These are phyloP conservation scores for Cyberlindnera misumaiensis DNA, from an alignment of 805 yeast species.

Conservation along the genomic window DNA sequence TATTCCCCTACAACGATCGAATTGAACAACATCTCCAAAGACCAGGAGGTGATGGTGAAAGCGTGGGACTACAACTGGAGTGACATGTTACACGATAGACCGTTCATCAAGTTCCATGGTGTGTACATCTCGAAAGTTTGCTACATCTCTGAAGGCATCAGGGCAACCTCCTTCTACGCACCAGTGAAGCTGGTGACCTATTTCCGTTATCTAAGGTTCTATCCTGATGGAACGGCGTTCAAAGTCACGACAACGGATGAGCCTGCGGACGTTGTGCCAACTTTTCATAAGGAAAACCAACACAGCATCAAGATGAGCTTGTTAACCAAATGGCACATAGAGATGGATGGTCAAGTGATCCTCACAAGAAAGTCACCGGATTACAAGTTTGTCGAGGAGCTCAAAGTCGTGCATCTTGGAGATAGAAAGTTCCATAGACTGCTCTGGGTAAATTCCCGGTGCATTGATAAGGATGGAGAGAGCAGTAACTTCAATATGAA, in stretches of 20 bases:
- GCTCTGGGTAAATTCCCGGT: slow-evolving; percentile 62
- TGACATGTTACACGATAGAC: slow-evolving; percentile 44
- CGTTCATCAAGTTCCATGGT: slow-evolving; percentile 76
- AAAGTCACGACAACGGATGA: slow-evolving; percentile 65
- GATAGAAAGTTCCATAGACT: slow-evolving; percentile 60
- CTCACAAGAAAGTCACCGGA: slow-evolving; percentile 53
- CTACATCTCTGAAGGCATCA: slow-evolving; percentile 78
- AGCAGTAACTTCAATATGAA: slow-evolving; percentile 48
- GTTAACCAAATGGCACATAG: slow-evolving; percentile 31
- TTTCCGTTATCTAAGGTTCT: slow-evolving; percentile 78
- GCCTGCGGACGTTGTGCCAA: slow-evolving; percentile 61
- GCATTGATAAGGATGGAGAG: slow-evolving; percentile 48
- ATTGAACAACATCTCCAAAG: slow-evolving; percentile 29
- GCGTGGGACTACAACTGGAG: slow-evolving; percentile 34
- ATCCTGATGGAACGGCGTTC: slow-evolving; percentile 67
- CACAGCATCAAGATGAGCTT: slow-evolving; percentile 27
- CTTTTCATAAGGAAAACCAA: slow-evolving; percentile 31
- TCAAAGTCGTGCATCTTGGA: slow-evolving; percentile 55
- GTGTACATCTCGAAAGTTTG: slow-evolving; percentile 80
- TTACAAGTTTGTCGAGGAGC: slow-evolving; percentile 57
- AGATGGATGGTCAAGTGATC: slow-evolving; percentile 53
- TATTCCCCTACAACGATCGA: slow-evolving; percentile 40
- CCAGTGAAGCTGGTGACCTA: slow-evolving; percentile 85
- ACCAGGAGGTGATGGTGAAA: slow-evolving; percentile 30
- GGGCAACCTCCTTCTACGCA: slow-evolving; percentile 54